Conservation (phyloP, 345 rosid genomes). For the Eucalyptus camaldulensis region DNA sequence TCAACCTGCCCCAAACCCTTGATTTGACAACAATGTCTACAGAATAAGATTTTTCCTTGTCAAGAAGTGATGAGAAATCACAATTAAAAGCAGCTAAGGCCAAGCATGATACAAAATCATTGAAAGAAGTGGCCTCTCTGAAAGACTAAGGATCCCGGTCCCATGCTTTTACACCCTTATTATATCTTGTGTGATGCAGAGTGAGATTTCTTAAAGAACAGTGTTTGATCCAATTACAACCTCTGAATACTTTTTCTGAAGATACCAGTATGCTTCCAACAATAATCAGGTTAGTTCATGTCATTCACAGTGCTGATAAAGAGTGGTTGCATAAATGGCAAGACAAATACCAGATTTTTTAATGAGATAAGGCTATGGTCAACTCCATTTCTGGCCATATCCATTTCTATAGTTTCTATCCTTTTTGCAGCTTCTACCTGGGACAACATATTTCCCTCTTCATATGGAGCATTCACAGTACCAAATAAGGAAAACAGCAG, state of each 20-base stretch:
- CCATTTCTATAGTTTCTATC: conserved; percentile 56
- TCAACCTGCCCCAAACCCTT: not conserved
- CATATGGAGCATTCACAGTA: conserved; percentile 62
- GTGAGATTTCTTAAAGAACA: not conserved
- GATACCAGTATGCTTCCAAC: not conserved
- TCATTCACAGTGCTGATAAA: not conserved
- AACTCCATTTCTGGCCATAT: conserved; percentile 59
- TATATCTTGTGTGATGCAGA: not conserved
- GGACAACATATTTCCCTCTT: conserved; percentile 45
- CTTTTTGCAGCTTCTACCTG: conserved; percentile 47
- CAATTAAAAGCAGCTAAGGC: not conserved
- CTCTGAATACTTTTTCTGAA: not conserved
- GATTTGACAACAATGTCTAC: not conserved
- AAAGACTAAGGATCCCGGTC: not conserved
- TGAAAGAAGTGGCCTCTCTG: not conserved
- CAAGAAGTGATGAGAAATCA: not conserved
- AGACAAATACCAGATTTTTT: conserved; percentile 43
- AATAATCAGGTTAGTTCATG: not conserved
- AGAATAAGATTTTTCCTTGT: not conserved
- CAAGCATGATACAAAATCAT: not conserved
- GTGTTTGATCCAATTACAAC: not conserved
- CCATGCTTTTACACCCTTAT: not conserved
- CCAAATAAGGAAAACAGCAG: conserved; percentile 69
- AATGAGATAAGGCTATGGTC: conserved; percentile 52
- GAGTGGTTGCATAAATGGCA: not conserved